These are phyloP conservation scores for Cladosporium velox DNA, from an alignment of 2,329 filamentous ascomycete genomes.

Conservation along the genomic window DNA sequence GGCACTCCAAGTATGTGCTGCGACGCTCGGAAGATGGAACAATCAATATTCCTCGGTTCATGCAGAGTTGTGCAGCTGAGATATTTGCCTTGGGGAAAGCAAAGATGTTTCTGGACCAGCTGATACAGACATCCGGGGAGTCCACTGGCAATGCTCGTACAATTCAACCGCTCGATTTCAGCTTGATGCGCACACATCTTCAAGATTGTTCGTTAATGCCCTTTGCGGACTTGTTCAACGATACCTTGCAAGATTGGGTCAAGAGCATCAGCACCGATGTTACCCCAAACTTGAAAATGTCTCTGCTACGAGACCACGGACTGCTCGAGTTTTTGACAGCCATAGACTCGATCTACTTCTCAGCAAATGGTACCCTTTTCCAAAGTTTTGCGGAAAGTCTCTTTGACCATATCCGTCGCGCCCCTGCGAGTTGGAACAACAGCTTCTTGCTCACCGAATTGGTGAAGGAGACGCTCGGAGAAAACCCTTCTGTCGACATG, in stretches of 20 bases:
- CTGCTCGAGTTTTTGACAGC: constrained; percentile 66
- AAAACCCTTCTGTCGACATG: constrained; percentile 59
- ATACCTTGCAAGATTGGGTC: constrained; percentile 75
- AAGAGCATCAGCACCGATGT: constrained; percentile 71
- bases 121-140: constrained; percentile 54
- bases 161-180: constrained; percentile 22
- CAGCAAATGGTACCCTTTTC: constrained; percentile 69
- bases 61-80: constrained; percentile 66
- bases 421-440: constrained; percentile 70
- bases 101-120: constrained; percentile 75
- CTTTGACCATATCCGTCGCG: constrained; percentile 71
- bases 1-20: constrained; percentile 74
- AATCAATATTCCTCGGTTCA: constrained; percentile 71
- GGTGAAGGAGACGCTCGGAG: constrained; percentile 70
- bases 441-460: constrained; percentile 77
- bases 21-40: constrained; percentile 60
- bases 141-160: constrained; percentile 12
- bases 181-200: constrained; percentile 2
- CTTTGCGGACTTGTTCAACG: constrained; percentile 73
- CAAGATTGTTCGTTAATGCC: constrained; percentile 43
- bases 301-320: constrained; percentile 69
- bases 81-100: constrained; percentile 90
- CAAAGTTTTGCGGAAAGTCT: constrained; percentile 67
- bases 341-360: constrained; percentile 73
- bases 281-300: constrained; percentile 64